Evolutionary conservation across 139 green algal species (phyloP).

Genomic region (Astrephomene gubernaculifera): DNA sequence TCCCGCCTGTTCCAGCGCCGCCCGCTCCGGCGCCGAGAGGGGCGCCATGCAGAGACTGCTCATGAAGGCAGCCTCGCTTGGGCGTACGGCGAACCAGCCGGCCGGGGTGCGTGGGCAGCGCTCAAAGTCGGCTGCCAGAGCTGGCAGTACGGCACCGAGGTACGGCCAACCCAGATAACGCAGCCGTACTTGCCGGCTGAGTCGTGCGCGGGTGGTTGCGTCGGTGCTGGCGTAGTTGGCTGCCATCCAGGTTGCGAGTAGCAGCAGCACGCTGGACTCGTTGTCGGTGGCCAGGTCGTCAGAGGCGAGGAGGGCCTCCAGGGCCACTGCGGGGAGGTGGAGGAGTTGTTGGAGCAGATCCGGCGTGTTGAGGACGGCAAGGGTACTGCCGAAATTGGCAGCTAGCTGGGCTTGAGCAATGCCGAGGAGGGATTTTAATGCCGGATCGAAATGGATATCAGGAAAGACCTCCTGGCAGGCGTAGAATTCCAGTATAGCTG

Average conservation of each 20-base stretch:
- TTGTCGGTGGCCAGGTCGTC: slow-evolving; percentile 23
- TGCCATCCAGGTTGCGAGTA: slow-evolving; percentile 9
- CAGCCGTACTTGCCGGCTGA: slow-evolving; percentile 14
- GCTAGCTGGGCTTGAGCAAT: neutral
- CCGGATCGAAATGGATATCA: neutral
- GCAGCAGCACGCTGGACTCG: slow-evolving; percentile 16
- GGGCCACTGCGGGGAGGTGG: neutral
- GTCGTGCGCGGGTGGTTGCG: neutral
- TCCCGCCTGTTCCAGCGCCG: neutral
- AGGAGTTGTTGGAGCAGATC: neutral
- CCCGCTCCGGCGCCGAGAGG: neutral
- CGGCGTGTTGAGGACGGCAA: neutral
- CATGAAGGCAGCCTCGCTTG: slow-evolving; percentile 9
- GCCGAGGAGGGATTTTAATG: neutral
- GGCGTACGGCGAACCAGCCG: slow-evolving; percentile 7
- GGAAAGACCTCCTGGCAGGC: neutral
- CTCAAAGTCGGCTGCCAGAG: slow-evolving; percentile 1
- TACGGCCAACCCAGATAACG: neutral
- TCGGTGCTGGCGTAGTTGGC: neutral
- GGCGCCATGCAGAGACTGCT: neutral
- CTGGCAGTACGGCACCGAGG: neutral
- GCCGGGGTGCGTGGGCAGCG: neutral
- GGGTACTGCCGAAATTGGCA: neutral
- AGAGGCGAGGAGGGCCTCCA: slow-evolving; percentile 20
- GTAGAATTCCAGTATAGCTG: slow-evolving; percentile 16